Conservation (phyloP, 2,329 filamentous ascomycete species). For the Paecilomyces dactylethromorphus region DNA sequence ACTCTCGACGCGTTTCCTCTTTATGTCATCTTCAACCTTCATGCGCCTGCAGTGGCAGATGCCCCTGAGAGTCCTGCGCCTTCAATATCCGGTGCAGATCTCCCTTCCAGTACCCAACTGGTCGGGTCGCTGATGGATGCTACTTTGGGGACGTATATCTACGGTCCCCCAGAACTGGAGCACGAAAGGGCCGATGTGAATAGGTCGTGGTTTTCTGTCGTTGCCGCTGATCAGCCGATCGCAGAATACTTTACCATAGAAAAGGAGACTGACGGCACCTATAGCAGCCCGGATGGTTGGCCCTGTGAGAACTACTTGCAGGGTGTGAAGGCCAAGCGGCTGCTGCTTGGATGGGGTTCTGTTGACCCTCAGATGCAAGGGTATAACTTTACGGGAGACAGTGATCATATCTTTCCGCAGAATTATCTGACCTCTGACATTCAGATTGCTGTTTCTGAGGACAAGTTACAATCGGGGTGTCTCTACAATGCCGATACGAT, state of each 20-base stretch:
- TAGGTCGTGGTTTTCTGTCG: constrained; percentile 48
- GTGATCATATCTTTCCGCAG: constrained; percentile 44
- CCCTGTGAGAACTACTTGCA: constrained; percentile 55
- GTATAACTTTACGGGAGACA: constrained; percentile 52
- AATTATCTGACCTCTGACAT: constrained; percentile 37
- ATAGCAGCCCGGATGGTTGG: constrained; percentile 55
- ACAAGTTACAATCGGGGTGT: constrained; percentile 46
- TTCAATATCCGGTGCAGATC: constrained; percentile 29
- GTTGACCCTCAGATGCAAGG: constrained; percentile 51
- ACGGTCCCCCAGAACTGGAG: constrained; percentile 45
- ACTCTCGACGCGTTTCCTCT: constrained; percentile 49
- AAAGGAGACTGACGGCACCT: constrained; percentile 24
- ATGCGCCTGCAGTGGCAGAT: constrained; percentile 44
- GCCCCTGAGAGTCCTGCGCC: constrained; percentile 37
- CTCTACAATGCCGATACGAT: constrained; percentile 41
- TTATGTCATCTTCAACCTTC: constrained; percentile 53
- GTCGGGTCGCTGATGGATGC: constrained; percentile 43
- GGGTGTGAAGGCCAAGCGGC: constrained; percentile 45
- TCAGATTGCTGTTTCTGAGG: constrained; percentile 29
- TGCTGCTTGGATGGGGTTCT: constrained; percentile 50
- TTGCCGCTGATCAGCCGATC: constrained; percentile 38
- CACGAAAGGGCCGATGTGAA: constrained; percentile 53
- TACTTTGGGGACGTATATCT: constrained; percentile 47
- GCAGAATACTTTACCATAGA: constrained; percentile 47
- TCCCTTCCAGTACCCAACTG: constrained; percentile 41